phyloP scores from a whole-genome alignment of 2,329 filamentous ascomycete genomes.

The Trichoderma afroharzianum region DNA sequence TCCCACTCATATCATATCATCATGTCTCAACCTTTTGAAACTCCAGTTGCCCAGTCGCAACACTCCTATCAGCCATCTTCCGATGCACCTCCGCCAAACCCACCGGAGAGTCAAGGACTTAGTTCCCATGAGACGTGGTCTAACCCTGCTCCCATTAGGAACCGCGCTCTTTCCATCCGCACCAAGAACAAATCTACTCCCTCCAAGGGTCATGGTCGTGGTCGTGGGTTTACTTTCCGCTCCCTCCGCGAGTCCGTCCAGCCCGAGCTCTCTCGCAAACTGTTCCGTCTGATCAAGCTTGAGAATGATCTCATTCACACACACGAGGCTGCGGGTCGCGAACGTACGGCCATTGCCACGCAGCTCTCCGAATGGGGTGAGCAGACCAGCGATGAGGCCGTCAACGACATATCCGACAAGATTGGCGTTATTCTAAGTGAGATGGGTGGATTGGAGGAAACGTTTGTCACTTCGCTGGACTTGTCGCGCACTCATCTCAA shows the following conservation, averaged over 20 bases:
- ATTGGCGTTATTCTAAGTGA: slow-evolving; percentile 88
- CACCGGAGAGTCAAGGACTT: slow-evolving; percentile 17
- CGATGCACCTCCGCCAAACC: slow-evolving; percentile 27
- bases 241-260: slow-evolving; percentile 82
- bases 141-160: slow-evolving; percentile 48
- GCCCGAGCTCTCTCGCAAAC: slow-evolving; percentile 81
- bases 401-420: slow-evolving; percentile 93
- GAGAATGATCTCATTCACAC: slow-evolving; percentile 84
- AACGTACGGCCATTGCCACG: slow-evolving; percentile 78
- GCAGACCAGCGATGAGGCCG: slow-evolving; percentile 77
- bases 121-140: slow-evolving; percentile 20
- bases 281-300: slow-evolving; percentile 91
- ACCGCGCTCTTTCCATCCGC: slow-evolving; percentile 70
- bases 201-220: neutral
- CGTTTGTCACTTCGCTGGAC: slow-evolving; percentile 81
- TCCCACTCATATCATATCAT: neutral
- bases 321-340: slow-evolving; percentile 79
- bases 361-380: slow-evolving; percentile 98
- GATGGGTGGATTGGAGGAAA: slow-evolving; percentile 89
- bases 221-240: slow-evolving; percentile 70
- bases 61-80: slow-evolving; percentile 26
- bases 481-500: slow-evolving; percentile 81
- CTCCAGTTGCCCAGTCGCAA: neutral
- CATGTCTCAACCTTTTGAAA: slow-evolving; percentile 9
- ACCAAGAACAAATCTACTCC: slow-evolving; percentile 44